A percentile compares a stretch with the other conserved stretches of the same genome.
phyloP scores from a whole-genome alignment of 768 basidiomycete species.

The Hygrocybe coccinea region DNA sequence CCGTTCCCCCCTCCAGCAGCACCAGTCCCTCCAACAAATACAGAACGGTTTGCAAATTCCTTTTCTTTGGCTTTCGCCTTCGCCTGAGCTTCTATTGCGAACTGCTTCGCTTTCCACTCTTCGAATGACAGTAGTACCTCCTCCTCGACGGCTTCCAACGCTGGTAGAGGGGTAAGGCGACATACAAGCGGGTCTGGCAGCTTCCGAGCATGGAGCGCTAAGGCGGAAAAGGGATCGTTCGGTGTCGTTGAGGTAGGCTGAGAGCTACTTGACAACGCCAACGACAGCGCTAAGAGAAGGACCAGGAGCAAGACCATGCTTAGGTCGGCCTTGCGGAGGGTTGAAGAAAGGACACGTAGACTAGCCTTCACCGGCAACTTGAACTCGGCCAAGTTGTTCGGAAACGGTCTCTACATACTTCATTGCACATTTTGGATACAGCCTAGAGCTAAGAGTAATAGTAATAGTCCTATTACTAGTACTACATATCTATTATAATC shows the following conservation, averaged over 20 bases:
- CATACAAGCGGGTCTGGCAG: slow-evolving; percentile 58
- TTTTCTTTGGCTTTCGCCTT: slow-evolving; percentile 26
- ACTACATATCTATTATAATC: too few relatives aligned
- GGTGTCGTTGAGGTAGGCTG: slow-evolving; percentile 29
- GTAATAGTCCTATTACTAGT: too few relatives aligned
- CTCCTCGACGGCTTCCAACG: slow-evolving; percentile 49
- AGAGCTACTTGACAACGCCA: slow-evolving; percentile 33
- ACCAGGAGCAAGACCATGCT: not conserved
- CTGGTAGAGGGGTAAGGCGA: slow-evolving; percentile 54
- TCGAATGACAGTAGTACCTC: slow-evolving; percentile 76
- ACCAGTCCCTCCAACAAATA: slow-evolving; percentile 1
- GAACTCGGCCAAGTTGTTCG: too few relatives aligned
- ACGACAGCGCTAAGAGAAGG: slow-evolving; percentile 35
- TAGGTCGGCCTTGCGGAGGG: too few relatives aligned
- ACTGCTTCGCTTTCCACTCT: slow-evolving; percentile 78
- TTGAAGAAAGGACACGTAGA: too few relatives aligned
- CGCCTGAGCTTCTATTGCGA: slow-evolving; percentile 35
- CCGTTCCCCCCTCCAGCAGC: slow-evolving; percentile 6
- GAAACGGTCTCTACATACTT: too few relatives aligned
- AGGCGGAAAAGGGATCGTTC: slow-evolving; percentile 59
- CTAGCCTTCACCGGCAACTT: too few relatives aligned
- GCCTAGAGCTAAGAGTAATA: too few relatives aligned
- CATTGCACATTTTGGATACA: too few relatives aligned
- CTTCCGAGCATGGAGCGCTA: slow-evolving; percentile 46
- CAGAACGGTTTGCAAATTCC: slow-evolving; percentile 19